Percentiles rank a stretch among this genome's conserved stretches.
These are phyloP conservation scores for Trichosporon faecale DNA, from an alignment of 1,284 basidiomycete species.

Conservation along the genomic window DNA sequence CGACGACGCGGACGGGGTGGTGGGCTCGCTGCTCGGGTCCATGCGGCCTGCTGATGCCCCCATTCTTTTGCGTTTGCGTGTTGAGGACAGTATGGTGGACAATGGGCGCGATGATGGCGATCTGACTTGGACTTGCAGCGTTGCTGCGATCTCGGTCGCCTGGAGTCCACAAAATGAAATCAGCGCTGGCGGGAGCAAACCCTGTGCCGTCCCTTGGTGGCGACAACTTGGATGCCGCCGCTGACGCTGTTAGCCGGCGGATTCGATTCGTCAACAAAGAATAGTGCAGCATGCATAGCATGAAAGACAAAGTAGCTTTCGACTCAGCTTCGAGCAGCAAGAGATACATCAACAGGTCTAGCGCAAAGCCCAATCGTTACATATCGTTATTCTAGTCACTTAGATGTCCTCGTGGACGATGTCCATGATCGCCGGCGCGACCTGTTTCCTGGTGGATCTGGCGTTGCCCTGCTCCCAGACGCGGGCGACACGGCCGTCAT, in stretches of 20 bases:
- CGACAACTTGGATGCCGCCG: neutral
- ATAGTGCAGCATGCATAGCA: neutral
- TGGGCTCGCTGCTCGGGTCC: neutral
- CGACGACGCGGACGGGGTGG: slow-evolving; percentile 6
- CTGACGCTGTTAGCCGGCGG: no score
- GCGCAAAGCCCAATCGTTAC: neutral
- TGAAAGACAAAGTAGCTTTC: no score
- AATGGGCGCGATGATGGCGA: neutral
- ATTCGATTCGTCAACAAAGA: no score
- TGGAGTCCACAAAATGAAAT: slow-evolving; percentile 10
- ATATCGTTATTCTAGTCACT: neutral
- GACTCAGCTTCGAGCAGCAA: neutral
- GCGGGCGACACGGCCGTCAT: slow-evolving; percentile 44
- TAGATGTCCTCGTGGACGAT: slow-evolving; percentile 52
- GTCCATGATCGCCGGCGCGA: slow-evolving; percentile 62
- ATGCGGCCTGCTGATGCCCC: neutral
- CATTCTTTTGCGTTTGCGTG: slow-evolving; percentile 5
- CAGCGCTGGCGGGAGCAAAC: slow-evolving; percentile 9
- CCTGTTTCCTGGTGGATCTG: slow-evolving; percentile 71
- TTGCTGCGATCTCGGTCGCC: neutral
- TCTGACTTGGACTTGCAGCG: no score
- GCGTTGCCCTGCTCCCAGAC: slow-evolving; percentile 75
- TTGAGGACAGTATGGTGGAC: neutral
- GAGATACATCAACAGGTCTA: neutral
- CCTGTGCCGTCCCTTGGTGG: neutral